Evolutionary conservation across 2,329 filamentous ascomycete genomes (phyloP), one percentile per base, ranked within the genome.

Genomic region (Diaporthe citriasiana): DNA sequence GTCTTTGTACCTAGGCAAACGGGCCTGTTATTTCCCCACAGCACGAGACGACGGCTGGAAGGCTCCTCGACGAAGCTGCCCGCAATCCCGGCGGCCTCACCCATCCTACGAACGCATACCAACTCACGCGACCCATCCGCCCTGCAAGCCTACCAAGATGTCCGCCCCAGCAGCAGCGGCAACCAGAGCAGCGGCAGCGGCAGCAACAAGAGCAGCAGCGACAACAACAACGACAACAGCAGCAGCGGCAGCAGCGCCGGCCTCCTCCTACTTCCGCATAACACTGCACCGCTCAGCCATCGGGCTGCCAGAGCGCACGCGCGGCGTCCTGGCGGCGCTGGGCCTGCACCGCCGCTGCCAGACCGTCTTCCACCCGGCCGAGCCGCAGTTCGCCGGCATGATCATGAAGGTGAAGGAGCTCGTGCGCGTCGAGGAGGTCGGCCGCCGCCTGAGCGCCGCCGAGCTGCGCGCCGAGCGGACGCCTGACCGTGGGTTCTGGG

Each of bases 351-450:
- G 93, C 82, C 93, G 95, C 80, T 92, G 93, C 89, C 92, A 92
- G 80, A 96, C 94, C 71, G 95, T 98, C 80, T 98, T 97, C 88
- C 93, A 97, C 84, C 93, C 94, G 50, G 95, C 97, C 76, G 90
- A 90, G 76, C 91, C 92, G 55, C 92, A 95, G 78, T 91, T 94
- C 76, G 95, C 95, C 13, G 95, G 95, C 81, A 95, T 97, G 87
- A 94, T 98, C 80, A 93, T 98, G 88, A 93, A 93, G 84, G 95
- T 98, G 79, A 98, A 98, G 87, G 95, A 98, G 85, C 87, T 98
- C 76, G 94, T 98, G 59, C 88, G 90, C 71, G 95, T 98, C 47
- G 87, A 91, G 78, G 95, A 97, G 85, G 94, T 97, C 57, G 91
- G 92, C 45, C 82, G 85, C 76, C 83, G 88, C 42, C 82, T 94